A percentile compares a stretch with the other conserved stretches of the same genome.
Conservation (phyloP, 1,139 yeast genomes). For the Suhomyces anneliseae region DNA sequence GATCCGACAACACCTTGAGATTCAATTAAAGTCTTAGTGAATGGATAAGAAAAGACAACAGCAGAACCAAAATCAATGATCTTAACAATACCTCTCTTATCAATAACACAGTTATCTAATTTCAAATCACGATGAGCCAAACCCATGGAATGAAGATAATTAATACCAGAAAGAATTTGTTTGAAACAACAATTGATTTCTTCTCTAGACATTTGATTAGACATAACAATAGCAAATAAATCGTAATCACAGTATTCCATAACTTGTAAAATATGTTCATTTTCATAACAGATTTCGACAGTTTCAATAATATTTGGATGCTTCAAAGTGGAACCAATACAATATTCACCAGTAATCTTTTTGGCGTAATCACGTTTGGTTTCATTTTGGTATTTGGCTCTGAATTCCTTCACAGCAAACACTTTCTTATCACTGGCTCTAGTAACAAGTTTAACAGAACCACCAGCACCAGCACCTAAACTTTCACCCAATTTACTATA, state of each 20-base stretch:
- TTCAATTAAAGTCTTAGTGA: conserved; percentile 73
- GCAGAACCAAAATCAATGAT: conserved; percentile 94
- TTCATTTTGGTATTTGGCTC: conserved; percentile 75
- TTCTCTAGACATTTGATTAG: conserved; percentile 82
- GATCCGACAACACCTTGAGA: conserved; percentile 93
- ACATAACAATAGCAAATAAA: conserved; percentile 92
- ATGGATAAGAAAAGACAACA: conserved; percentile 89
- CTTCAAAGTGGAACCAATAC: conserved; percentile 87
- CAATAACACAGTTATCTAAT: conserved; percentile 90
- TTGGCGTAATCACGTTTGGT: conserved; percentile 84
- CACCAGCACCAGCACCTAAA: conserved; percentile 96
- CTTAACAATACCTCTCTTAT: conserved; percentile 80
- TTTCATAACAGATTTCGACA: conserved; percentile 86
- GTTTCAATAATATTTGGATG: conserved; percentile 92
- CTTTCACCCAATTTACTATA: conserved; percentile 84
- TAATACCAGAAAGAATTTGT: conserved; percentile 80
- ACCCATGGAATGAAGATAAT: conserved; percentile 83
- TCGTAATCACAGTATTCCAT: conserved; percentile 96
- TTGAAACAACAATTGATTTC: conserved; percentile 91
- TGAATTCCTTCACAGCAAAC: conserved; percentile 91
- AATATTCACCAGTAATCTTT: conserved; percentile 92
- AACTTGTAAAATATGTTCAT: conserved; percentile 82
- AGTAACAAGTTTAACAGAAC: conserved; percentile 76
- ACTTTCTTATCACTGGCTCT: conserved; percentile 67
- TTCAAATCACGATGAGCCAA: conserved; percentile 91